Percentiles rank a stretch among this genome's conserved stretches.
Conservation (phyloP, 805 yeast genomes). For the Kodamaea nitidulidarum region DNA sequence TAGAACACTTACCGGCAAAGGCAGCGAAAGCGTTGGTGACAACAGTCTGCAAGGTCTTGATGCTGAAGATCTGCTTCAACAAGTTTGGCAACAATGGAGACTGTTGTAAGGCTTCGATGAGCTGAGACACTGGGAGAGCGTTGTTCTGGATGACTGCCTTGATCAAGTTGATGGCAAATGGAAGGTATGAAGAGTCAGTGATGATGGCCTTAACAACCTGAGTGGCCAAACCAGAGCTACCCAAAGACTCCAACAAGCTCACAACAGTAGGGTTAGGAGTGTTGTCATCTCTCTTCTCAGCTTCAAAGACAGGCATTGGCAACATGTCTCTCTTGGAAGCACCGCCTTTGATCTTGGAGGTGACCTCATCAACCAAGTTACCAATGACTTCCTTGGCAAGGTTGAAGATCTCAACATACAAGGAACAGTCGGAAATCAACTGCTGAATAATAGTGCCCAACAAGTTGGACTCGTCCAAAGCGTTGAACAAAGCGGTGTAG, state of each 20-base stretch:
- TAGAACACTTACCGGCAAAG: constrained; percentile 28
- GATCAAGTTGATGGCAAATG: constrained; percentile 35
- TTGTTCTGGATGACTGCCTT: constrained; percentile 25
- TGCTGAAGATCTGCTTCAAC: constrained; percentile 30
- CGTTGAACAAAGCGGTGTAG: constrained; percentile 29
- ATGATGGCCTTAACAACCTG: constrained; percentile 36
- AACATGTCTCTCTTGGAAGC: constrained; percentile 17
- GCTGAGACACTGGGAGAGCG: constrained; percentile 24
- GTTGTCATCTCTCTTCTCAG: constrained; percentile 17
- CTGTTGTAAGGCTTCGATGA: constrained; percentile 29
- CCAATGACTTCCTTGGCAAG: constrained; percentile 26
- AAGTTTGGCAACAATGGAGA: constrained; percentile 33
- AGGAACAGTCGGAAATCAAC: constrained; percentile 35
- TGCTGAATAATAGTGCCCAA: constrained; percentile 31
- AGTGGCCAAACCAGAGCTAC: constrained; percentile 38
- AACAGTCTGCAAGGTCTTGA: constrained; percentile 31
- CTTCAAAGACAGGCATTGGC: constrained; percentile 6
- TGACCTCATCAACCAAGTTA: constrained; percentile 25
- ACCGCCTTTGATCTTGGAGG: constrained; percentile 19
- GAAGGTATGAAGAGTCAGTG: constrained; percentile 34
- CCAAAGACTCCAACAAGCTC: constrained; percentile 39
- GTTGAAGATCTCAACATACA: constrained; percentile 32
- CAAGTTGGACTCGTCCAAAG: constrained; percentile 36
- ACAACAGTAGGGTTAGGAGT: constrained; percentile 26
- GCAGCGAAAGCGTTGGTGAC: constrained; percentile 37